Evolutionary conservation across 306 rosid genomes (phyloP), one percentile per base, ranked within the genome.

Genomic region (Vicia villosa): DNA sequence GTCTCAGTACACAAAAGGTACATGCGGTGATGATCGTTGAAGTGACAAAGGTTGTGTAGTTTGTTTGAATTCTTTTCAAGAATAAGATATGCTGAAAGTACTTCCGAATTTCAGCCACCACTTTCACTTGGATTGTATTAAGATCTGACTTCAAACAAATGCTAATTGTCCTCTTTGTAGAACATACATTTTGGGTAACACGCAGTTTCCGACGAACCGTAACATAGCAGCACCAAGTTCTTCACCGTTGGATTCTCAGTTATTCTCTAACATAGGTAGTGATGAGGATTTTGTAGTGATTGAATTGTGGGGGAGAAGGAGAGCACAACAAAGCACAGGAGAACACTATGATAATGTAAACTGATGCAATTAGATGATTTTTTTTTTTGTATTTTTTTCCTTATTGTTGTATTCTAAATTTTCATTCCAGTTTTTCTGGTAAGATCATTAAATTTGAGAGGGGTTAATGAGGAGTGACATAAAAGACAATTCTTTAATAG

Each of bases 241-340:
- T 77, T 90, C 97, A 10, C 97, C 95, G 20, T 90, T 81, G 56
- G 86, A 82, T 59, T 79, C 89, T 57, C 92, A 85, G 45, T 47
- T 82, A 20, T 74, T 82, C 21, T 78, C 86, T 15, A 76, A 66
- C 71, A 80, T 86, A 77, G 86, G 76, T 0, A 83, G 85, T 68
- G 95, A 90, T 40, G 95, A 83, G 50, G 94, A 88, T 73, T 90
- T 82, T 66, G 92, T 90, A 37, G 88, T 88, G 38, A 88, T 90
- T 58, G 92, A 88, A 78, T 57, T 88, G 9, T 56, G 63, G 63
- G 84, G n/a, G 80, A 6, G 83, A 74, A 11, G 84, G 78, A 16
- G 87, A 72, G 73, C 76, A 71, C 63, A 82, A n/a, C n/a, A n/a
- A n/a, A n/a, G n/a, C n/a, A n/a, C n/a, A n/a, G n/a, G 68, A 26